Evolutionary conservation across 805 yeast species (phyloP).

Genomic region (Lipomyces chichibuensis): DNA sequence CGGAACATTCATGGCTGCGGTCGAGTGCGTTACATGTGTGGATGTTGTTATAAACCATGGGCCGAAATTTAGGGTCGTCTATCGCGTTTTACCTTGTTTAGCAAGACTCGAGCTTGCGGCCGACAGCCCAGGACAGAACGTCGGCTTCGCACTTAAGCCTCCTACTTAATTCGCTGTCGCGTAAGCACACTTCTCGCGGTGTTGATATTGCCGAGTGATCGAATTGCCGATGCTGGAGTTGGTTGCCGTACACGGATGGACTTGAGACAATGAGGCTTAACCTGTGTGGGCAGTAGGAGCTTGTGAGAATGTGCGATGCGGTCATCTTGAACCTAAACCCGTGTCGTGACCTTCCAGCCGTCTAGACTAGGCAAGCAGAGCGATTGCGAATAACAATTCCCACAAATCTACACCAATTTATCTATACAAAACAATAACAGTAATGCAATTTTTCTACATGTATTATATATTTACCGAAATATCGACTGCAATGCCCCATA

Average conservation of each 20-base stretch:
- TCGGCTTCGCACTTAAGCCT: not conserved
- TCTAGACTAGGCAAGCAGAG: no score
- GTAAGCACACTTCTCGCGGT: not conserved
- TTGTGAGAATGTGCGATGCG: not conserved
- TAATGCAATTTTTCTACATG: not conserved
- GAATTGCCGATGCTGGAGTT: not conserved
- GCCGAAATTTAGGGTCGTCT: not conserved
- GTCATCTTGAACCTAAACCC: not conserved
- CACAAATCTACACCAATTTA: not conserved
- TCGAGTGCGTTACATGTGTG: not conserved
- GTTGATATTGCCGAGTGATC: not conserved
- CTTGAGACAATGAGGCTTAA: no score
- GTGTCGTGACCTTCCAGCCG: no score
- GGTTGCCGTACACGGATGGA: not conserved
- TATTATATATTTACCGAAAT: not conserved
- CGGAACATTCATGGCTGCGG: not conserved
- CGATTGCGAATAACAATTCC: no score
- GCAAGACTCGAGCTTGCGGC: no score
- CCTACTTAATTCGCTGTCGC: not conserved
- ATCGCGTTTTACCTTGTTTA: not conserved
- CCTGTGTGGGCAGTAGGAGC: no score
- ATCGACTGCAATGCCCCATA: not conserved
- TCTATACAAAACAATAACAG: not conserved
- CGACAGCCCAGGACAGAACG: not conserved
- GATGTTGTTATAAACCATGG: not conserved